Percentiles rank a stretch among this genome's conserved stretches.
These are phyloP conservation scores for Crucibulum laeve DNA, from an alignment of 768 basidiomycete genomes.

Conservation along the genomic window DNA sequence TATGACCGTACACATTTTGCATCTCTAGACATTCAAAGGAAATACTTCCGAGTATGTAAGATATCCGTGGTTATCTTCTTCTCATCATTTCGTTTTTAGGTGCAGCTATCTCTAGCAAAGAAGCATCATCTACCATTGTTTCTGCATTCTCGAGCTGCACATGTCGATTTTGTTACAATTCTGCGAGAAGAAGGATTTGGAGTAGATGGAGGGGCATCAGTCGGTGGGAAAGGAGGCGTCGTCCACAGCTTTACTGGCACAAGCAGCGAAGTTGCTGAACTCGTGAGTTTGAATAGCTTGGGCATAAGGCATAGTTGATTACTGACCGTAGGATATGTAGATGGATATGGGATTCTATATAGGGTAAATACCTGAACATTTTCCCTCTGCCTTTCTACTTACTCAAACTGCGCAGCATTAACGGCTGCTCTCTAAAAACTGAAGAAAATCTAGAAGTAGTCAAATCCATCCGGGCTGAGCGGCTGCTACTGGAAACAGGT, in stretches of 20 bases:
- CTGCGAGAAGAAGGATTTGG: conserved; percentile 65
- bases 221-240: conserved; percentile 68
- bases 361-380: conserved; percentile 25
- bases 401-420: conserved; percentile 37
- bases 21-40: too few relatives aligned
- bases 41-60: too few relatives aligned
- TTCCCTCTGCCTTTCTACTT: neutral
- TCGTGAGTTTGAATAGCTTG: conserved; percentile 39
- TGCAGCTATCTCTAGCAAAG: conserved; percentile 63
- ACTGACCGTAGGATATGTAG: conserved; percentile 27
- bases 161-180: conserved; percentile 61
- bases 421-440: conserved; percentile 78
- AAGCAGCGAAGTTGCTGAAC: conserved; percentile 53
- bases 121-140: conserved; percentile 74
- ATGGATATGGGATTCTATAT: conserved; percentile 72
- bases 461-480: conserved; percentile 52
- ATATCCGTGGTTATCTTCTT: too few relatives aligned
- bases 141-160: conserved; percentile 77
- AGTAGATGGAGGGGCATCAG: conserved; percentile 43
- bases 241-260: conserved; percentile 83
- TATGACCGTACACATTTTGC: too few relatives aligned
- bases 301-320: neutral
- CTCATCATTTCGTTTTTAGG: too few relatives aligned
- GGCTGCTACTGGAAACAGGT: conserved; percentile 76
- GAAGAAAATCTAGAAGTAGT: conserved; percentile 54